These are phyloP conservation scores for Globisporangium viniferum DNA, from an alignment of 352 stramenopile species.

Conservation along the genomic window DNA sequence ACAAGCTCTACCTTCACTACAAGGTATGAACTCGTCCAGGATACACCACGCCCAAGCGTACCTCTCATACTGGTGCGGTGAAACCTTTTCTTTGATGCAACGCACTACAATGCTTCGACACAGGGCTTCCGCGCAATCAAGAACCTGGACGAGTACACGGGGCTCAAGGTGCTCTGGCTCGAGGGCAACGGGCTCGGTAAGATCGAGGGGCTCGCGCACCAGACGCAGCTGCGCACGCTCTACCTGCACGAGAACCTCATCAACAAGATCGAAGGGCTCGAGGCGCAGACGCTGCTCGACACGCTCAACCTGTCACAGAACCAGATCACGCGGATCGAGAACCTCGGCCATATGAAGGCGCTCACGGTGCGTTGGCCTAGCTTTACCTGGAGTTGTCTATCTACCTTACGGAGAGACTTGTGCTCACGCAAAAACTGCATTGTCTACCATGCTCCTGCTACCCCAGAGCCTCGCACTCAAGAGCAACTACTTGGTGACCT, in stretches of 20 bases:
- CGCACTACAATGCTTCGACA: not conserved
- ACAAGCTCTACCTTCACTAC: constrained; percentile 97
- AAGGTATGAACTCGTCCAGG: constrained; percentile 40
- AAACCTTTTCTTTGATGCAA: too few species aligned
- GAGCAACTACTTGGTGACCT: constrained; percentile 64
- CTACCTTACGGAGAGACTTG: too few species aligned
- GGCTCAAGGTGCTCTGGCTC: constrained; percentile 92
- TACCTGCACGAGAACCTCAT: constrained; percentile 96
- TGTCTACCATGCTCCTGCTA: not conserved
- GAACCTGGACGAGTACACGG: constrained; percentile 95
- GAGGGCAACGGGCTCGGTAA: constrained; percentile 90
- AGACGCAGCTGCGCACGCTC: constrained; percentile 86
- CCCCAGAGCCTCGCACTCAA: constrained; percentile 71
- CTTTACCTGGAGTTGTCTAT: not conserved
- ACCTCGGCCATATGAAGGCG: constrained; percentile 65
- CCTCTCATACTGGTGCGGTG: too few species aligned
- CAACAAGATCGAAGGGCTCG: constrained; percentile 87
- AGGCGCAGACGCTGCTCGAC: constrained; percentile 52
- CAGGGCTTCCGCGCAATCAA: constrained; percentile 89
- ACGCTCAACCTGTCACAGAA: constrained; percentile 84
- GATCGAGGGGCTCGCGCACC: constrained; percentile 89
- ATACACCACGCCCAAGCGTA: too few species aligned
- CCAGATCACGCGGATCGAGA: constrained; percentile 74
- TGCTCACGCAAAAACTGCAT: not conserved
- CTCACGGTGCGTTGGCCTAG: constrained; percentile 40